These are phyloP conservation scores for Aspergillus fumigatus DNA, from an alignment of 2,329 filamentous ascomycete species.

Conservation along the genomic window DNA sequence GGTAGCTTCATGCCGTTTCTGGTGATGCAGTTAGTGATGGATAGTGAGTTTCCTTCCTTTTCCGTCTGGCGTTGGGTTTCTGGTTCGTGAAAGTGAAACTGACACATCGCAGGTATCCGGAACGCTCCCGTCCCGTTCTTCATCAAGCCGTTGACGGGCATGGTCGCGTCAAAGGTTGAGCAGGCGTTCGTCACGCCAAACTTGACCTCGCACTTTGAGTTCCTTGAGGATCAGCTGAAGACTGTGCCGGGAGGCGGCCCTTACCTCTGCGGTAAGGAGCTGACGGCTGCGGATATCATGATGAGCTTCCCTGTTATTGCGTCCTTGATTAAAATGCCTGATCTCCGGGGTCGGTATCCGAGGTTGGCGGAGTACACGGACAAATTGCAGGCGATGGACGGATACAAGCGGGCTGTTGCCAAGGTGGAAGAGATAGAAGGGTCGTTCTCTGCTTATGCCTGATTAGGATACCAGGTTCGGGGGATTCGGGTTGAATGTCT, in stretches of 20 bases:
- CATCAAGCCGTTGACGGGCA: constrained; percentile 58
- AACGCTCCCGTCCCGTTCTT: constrained; percentile 62
- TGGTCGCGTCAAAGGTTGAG: constrained; percentile 47
- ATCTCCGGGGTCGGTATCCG: constrained; percentile 34
- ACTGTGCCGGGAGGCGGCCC: constrained; percentile 36
- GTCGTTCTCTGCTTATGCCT: constrained; percentile 20
- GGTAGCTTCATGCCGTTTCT: constrained; percentile 74
- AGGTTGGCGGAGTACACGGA: constrained; percentile 34
- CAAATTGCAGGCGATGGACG: constrained; percentile 32
- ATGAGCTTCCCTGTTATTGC: constrained; percentile 45
- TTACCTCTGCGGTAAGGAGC: constrained; percentile 40
- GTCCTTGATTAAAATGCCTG: constrained; percentile 28
- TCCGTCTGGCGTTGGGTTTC: too few relatives aligned
- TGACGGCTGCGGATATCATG: constrained; percentile 46
- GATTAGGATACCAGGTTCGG: constrained; percentile 11
- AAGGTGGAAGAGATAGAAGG: constrained; percentile 42
- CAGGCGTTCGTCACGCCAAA: constrained; percentile 38
- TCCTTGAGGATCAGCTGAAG: constrained; percentile 43
- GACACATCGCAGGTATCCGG: constrained; percentile 36
- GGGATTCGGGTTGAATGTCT: constrained; percentile 8
- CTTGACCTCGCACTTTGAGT: constrained; percentile 38
- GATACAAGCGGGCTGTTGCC: constrained; percentile 36
- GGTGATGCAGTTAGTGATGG: constrained; percentile 59
- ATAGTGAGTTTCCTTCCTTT: constrained; percentile 39
- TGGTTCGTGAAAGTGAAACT: not conserved